These are phyloP conservation scores for Syncephalastrum contaminatum DNA, from an alignment of 371 early-diverging fungal genomes.

Conservation along the genomic window DNA sequence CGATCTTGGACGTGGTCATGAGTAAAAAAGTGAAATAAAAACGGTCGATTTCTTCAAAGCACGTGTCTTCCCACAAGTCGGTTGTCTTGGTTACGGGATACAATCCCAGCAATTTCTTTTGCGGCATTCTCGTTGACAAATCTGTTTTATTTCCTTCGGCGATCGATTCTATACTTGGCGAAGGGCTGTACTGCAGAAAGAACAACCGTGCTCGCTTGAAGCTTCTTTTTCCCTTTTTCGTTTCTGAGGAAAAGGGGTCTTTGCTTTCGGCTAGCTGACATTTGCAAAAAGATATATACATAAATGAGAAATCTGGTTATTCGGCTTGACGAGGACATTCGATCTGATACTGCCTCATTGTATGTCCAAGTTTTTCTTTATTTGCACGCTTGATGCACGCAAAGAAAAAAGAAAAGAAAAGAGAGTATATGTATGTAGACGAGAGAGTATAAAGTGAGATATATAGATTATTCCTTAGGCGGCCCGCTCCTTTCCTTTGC, in stretches of 20 bases:
- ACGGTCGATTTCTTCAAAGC: background rate
- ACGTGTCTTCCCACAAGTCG: too few species aligned
- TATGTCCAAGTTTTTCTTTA: background rate
- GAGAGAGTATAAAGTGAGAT: background rate
- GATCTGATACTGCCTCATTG: background rate
- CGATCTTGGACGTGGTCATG: slow-evolving; percentile 18
- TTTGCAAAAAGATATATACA: background rate
- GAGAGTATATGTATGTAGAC: too few species aligned
- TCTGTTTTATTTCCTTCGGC: background rate
- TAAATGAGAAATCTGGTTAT: background rate
- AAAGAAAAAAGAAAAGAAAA: too few species aligned
- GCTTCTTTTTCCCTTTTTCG: too few species aligned
- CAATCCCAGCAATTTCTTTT: background rate
- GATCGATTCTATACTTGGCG: background rate
- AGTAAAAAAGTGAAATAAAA: slow-evolving; percentile 1
- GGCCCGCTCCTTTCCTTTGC: slow-evolving; percentile 16
- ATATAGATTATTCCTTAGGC: slow-evolving; percentile 5
- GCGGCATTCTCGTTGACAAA: background rate
- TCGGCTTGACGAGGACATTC: background rate
- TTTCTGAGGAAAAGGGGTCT: slow-evolving; percentile 1
- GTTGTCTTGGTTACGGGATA: too few species aligned
- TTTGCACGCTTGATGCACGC: background rate
- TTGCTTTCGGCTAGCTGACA: background rate
- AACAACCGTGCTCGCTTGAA: background rate
- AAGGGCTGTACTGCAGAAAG: background rate